Conservation (phyloP, 2,329 filamentous ascomycete genomes). For the Fusarium sp. region DNA sequence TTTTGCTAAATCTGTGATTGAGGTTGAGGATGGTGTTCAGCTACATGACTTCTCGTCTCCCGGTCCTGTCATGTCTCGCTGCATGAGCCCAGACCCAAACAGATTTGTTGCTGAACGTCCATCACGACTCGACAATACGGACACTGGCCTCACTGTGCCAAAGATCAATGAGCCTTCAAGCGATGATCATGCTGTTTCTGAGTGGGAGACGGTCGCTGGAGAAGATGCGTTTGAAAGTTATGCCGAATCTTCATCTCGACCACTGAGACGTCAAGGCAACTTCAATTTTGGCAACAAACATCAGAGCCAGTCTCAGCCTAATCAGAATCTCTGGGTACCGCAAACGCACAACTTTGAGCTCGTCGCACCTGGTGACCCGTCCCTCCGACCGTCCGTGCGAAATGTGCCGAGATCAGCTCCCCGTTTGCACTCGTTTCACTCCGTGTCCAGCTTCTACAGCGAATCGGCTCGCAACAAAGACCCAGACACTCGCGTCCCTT, state of each 20-base stretch:
- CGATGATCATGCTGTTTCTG: conserved; percentile 42
- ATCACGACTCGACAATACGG: conserved; percentile 3
- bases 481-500: background rate
- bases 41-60: conserved; percentile 23
- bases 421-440: conserved; percentile 44
- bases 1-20: conserved; percentile 18
- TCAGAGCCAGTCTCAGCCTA: conserved; percentile 10
- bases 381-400: conserved; percentile 19
- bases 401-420: conserved; percentile 16
- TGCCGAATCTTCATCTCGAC: conserved; percentile 13
- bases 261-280: conserved; percentile 28
- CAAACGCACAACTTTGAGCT: conserved; percentile 23
- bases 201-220: conserved; percentile 48
- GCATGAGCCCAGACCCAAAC: conserved; percentile 11
- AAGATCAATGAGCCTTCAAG: conserved; percentile 8
- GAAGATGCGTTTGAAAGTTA: conserved; percentile 42
- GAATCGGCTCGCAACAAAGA: conserved; percentile 8
- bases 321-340: background rate
- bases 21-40: conserved; percentile 15
- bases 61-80: conserved; percentile 4
- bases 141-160: background rate
- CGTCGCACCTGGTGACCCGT: conserved; percentile 25
- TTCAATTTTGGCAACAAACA: conserved; percentile 25
- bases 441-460: conserved; percentile 47
- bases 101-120: conserved; percentile 34